A percentile compares a stretch with the other conserved stretches of the same genome.
phyloP scores from a whole-genome alignment of 169 alveolate species.

The Miamiensis avidus region DNA sequence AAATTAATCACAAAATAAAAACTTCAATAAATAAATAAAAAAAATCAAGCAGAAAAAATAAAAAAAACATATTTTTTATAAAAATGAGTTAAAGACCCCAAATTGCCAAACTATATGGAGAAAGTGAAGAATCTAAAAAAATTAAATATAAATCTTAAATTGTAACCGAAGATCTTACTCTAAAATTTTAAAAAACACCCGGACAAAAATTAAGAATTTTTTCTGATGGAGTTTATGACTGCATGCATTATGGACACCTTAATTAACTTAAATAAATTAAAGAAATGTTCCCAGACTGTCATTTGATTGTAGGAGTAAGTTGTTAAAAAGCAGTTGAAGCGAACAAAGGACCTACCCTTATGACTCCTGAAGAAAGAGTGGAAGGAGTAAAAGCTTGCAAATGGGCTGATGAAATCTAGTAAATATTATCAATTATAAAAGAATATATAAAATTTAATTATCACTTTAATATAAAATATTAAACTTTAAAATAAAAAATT shows the following conservation, averaged over 20 bases:
- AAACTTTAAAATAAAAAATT: too few relatives aligned
- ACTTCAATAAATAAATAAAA: neutral
- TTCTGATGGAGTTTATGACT: constrained; percentile 81
- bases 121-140: neutral
- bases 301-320: constrained; percentile 77
- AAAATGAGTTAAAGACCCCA: neutral
- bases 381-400: constrained; percentile 66
- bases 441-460: too few relatives aligned
- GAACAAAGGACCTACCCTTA: constrained; percentile 55
- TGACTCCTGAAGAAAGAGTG: neutral
- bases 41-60: neutral
- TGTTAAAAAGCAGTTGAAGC: constrained; percentile 66
- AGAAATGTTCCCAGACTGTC: constrained; percentile 60
- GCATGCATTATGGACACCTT: constrained; percentile 82
- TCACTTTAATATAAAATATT: neutral
- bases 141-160: too few relatives aligned
- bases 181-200: neutral
- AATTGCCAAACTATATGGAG: neutral
- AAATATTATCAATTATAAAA: too few relatives aligned
- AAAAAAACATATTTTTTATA: too few relatives aligned
- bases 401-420: constrained; percentile 78
- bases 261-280: constrained; percentile 66
- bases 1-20: neutral
- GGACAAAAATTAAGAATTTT: constrained; percentile 42
- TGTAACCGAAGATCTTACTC: neutral